Evolutionary conservation across 164 flowering plant species (phyloP).

Genomic region (Warburgia ugandensis): DNA sequence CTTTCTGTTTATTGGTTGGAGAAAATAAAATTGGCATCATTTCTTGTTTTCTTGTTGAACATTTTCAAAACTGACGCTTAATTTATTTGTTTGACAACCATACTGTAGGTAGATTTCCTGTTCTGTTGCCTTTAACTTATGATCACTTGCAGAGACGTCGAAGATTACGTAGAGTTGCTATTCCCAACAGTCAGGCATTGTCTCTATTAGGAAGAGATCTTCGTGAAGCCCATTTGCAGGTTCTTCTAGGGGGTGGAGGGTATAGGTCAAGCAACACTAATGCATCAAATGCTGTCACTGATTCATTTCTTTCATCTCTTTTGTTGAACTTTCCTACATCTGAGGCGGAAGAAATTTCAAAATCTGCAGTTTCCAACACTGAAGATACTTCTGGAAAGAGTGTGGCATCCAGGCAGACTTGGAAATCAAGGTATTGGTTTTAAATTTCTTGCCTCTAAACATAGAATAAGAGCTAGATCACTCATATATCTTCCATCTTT

Average conservation of each 20-base stretch:
- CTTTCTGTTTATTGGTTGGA: slow-evolving; percentile 22
- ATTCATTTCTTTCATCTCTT: slow-evolving; percentile 75
- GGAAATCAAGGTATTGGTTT: slow-evolving; percentile 66
- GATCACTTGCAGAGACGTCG: slow-evolving; percentile 75
- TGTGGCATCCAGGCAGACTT: slow-evolving; percentile 25
- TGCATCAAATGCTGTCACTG: slow-evolving; percentile 41
- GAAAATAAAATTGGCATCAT: not conserved
- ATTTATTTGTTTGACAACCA: not conserved
- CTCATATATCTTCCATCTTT: too few relatives aligned
- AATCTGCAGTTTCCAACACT: slow-evolving; percentile 38
- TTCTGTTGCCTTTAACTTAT: slow-evolving; percentile 28
- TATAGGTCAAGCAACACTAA: slow-evolving; percentile 42
- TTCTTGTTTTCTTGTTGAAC: not conserved
- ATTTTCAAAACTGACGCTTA: not conserved
- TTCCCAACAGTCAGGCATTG: slow-evolving; percentile 68
- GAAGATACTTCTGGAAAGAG: slow-evolving; percentile 44
- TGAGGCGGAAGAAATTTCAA: slow-evolving; percentile 73
- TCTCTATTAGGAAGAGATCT: slow-evolving; percentile 78
- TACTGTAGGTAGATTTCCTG: too few relatives aligned
- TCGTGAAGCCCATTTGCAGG: slow-evolving; percentile 86
- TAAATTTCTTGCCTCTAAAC: not conserved
- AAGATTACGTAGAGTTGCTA: slow-evolving; percentile 65
- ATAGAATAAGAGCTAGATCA: too few relatives aligned
- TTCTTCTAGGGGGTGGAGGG: slow-evolving; percentile 73
- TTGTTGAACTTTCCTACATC: slow-evolving; percentile 54